Conservation (phyloP, 1,284 basidiomycete genomes). For the Apiotrichum porosum region DNA sequence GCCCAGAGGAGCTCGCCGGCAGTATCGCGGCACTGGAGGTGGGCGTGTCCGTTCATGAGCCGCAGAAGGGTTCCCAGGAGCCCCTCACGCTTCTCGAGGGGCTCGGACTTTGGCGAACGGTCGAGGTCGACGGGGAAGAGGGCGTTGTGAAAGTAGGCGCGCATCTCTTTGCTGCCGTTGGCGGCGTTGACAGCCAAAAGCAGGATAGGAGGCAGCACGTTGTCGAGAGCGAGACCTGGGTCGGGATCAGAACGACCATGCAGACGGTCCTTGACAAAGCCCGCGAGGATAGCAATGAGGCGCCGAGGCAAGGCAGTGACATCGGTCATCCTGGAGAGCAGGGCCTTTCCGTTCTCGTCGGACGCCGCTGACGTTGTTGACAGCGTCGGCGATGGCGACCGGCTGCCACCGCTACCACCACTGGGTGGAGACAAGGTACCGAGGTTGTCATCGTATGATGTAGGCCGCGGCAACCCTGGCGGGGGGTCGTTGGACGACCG, state of each 20-base stretch:
- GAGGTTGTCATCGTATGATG: not conserved
- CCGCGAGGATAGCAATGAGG: conserved; percentile 26
- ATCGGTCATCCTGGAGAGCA: conserved; percentile 7
- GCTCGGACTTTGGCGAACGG: conserved; percentile 54
- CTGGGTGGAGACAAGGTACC: not conserved
- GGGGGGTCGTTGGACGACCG: not conserved
- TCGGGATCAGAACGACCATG: conserved; percentile 24
- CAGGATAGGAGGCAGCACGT: conserved; percentile 67
- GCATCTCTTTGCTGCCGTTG: conserved; percentile 57
- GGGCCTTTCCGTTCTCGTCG: not conserved
- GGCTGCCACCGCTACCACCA: not conserved
- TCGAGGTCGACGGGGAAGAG: conserved; percentile 72
- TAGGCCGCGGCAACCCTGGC: not conserved
- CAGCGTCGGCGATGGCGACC: conserved; percentile 14
- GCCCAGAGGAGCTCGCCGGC: conserved; percentile 81
- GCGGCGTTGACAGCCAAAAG: conserved; percentile 68
- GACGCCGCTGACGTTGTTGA: conserved; percentile 14
- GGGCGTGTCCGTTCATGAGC: conserved; percentile 67
- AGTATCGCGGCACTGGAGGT: conserved; percentile 64
- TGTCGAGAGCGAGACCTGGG: conserved; percentile 56
- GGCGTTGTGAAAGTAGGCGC: conserved; percentile 58
- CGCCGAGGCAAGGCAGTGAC: conserved; percentile 22
- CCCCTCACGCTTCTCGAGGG: conserved; percentile 66
- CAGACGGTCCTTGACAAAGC: conserved; percentile 25
- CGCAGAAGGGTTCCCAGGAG: conserved; percentile 72